Evolutionary conservation across 305 asterid species (phyloP).

Genomic region (Fraxinus ornus): DNA sequence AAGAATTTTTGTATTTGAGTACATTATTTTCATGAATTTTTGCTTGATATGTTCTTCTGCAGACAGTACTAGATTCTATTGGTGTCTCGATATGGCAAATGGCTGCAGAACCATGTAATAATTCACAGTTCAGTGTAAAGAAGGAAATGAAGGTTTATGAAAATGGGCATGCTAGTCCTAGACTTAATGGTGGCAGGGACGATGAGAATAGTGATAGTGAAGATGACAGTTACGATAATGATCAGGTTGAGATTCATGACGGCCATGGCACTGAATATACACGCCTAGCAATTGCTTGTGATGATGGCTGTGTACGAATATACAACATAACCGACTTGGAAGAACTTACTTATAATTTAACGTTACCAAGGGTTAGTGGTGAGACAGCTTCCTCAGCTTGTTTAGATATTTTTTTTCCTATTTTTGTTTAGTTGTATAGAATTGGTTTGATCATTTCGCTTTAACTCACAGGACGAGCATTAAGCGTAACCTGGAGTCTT

Average conservation of each 20-base stretch:
- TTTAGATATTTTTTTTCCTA: neutral
- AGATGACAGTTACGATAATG: conserved; percentile 40
- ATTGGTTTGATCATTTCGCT: neutral
- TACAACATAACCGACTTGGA: conserved; percentile 50
- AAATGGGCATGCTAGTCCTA: conserved; percentile 52
- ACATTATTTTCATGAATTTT: neutral
- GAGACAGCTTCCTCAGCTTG: conserved; percentile 49
- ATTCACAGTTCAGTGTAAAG: conserved; percentile 21
- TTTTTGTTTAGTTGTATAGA: conserved; percentile 2
- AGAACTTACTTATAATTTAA: conserved; percentile 48
- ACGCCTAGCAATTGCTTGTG: conserved; percentile 82
- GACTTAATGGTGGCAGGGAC: conserved; percentile 38
- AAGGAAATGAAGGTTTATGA: conserved; percentile 30
- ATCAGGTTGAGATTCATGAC: conserved; percentile 40
- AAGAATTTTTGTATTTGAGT: neutral
- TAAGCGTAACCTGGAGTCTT: conserved; percentile 86
- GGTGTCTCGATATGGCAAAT: conserved; percentile 87
- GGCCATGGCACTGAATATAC: conserved; percentile 33
- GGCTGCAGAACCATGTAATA: conserved; percentile 63
- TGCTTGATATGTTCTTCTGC: conserved; percentile 30
- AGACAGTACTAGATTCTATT: conserved; percentile 73
- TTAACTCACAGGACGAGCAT: conserved; percentile 54
- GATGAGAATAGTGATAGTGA: conserved; percentile 52
- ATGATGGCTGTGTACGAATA: conserved; percentile 93
- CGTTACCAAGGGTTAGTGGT: conserved; percentile 88